Evolutionary conservation across 1,139 yeast genomes (phyloP).

Genomic region (Yamadazyma epiphylla): DNA sequence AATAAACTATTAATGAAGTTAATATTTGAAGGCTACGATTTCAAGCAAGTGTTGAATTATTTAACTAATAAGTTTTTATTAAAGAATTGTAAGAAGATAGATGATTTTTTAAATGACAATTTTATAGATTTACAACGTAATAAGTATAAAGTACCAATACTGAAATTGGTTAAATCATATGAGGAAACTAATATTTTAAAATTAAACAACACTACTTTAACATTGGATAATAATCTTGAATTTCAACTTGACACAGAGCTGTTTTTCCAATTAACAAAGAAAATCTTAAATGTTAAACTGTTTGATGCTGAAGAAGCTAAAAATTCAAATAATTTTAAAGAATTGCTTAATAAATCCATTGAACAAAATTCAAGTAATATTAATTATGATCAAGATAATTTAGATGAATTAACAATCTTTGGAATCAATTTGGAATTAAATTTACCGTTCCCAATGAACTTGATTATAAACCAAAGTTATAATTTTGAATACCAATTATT

Average conservation of each 20-base stretch:
- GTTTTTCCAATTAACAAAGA: constrained; percentile 58
- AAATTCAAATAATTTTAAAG: constrained; percentile 30
- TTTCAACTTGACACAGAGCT: constrained; percentile 31
- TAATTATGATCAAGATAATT: constrained; percentile 44
- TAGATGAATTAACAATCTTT: constrained; percentile 30
- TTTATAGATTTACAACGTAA: constrained; percentile 33
- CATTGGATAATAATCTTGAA: constrained; percentile 20
- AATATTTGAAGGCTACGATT: constrained; percentile 57
- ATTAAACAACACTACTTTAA: constrained; percentile 9
- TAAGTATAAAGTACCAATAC: constrained; percentile 27
- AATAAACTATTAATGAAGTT: constrained; percentile 59
- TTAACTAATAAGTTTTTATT: constrained; percentile 55
- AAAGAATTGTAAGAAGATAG: constrained; percentile 43
- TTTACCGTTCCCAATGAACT: constrained; percentile 83
- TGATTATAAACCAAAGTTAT: constrained; percentile 67
- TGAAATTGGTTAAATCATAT: constrained; percentile 19
- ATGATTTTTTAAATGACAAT: constrained; percentile 35
- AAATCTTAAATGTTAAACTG: constrained; percentile 61
- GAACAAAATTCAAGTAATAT: constrained; percentile 10
- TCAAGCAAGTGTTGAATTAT: constrained; percentile 43
- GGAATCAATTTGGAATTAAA: constrained; percentile 60
- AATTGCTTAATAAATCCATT: constrained; percentile 36
- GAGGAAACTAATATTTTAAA: constrained; percentile 14
- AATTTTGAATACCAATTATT: constrained; percentile 77
- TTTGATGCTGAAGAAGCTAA: constrained; percentile 55